Evolutionary conservation across 2,329 filamentous ascomycete genomes (phyloP).

Genomic region (Fusarium anthophilum): DNA sequence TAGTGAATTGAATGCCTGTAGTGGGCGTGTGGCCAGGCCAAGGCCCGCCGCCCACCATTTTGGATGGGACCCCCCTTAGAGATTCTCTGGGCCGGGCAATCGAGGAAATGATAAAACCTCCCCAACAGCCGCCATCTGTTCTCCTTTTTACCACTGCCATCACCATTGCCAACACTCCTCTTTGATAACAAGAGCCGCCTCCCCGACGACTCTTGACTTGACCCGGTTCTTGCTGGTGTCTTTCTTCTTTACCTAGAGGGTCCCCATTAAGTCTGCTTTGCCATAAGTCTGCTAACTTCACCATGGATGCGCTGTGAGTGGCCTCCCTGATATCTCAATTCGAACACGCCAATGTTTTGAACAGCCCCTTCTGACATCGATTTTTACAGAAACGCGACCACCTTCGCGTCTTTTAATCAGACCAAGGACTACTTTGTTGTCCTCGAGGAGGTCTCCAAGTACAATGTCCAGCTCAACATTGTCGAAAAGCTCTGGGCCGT

Average conservation of each 20-base stretch:
- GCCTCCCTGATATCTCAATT: slow-evolving; percentile 25
- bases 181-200: slow-evolving; percentile 25
- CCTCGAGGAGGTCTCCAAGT: slow-evolving; percentile 71
- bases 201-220: slow-evolving; percentile 34
- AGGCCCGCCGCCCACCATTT: slow-evolving; percentile 30
- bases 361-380: slow-evolving; percentile 27
- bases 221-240: slow-evolving; percentile 34
- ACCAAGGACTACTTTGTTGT: slow-evolving; percentile 64
- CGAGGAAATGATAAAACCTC: slow-evolving; percentile 46
- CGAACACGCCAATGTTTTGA: slow-evolving; percentile 18
- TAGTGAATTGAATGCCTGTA: background rate
- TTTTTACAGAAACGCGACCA: slow-evolving; percentile 62
- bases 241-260: slow-evolving; percentile 3
- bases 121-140: slow-evolving; percentile 40
- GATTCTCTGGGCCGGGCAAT: slow-evolving; percentile 33
- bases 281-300: slow-evolving; percentile 13
- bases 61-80: slow-evolving; percentile 27
- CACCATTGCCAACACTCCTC: slow-evolving; percentile 33
- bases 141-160: slow-evolving; percentile 38
- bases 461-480: slow-evolving; percentile 87
- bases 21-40: slow-evolving; percentile 18
- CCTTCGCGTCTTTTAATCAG: slow-evolving; percentile 58
- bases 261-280: slow-evolving; percentile 15
- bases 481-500: slow-evolving; percentile 89
- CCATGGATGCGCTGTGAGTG: slow-evolving; percentile 41